These are phyloP conservation scores for Chalaropsis ovoidea DNA, from an alignment of 2,329 filamentous ascomycete genomes.

Conservation along the genomic window DNA sequence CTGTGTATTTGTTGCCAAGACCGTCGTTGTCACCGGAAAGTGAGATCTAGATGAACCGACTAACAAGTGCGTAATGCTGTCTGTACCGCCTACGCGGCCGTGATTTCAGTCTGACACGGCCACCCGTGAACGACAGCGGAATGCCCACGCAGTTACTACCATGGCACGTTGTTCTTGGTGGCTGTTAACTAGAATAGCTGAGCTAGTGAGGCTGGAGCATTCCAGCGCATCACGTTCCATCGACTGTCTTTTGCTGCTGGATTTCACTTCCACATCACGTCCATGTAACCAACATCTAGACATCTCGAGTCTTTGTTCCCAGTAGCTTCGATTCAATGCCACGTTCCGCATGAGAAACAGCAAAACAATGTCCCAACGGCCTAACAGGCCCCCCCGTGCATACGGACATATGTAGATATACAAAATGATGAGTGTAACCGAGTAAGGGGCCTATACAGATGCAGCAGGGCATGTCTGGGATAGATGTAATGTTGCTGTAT, in stretches of 20 bases:
- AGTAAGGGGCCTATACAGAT: background rate
- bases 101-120: too few relatives aligned
- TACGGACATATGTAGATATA: background rate
- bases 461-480: background rate
- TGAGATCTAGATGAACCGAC: too few relatives aligned
- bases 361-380: background rate
- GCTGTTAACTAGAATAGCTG: background rate
- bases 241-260: background rate
- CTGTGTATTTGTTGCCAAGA: background rate
- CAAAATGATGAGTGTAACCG: background rate
- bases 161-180: too few relatives aligned
- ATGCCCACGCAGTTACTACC: too few relatives aligned
- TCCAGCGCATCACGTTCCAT: background rate
- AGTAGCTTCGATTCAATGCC: background rate
- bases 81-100: too few relatives aligned
- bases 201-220: background rate
- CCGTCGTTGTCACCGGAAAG: too few relatives aligned
- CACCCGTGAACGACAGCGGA: too few relatives aligned
- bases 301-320: background rate
- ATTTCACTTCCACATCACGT: background rate
- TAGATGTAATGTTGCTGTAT: constrained; percentile 7
- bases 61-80: too few relatives aligned
- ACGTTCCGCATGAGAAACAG: background rate
- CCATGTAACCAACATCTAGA: background rate
- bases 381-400: background rate